Base-by-base conservation (phyloP, 495 filamentous ascomycete species). In the Bathelium albidoporum region DNA sequence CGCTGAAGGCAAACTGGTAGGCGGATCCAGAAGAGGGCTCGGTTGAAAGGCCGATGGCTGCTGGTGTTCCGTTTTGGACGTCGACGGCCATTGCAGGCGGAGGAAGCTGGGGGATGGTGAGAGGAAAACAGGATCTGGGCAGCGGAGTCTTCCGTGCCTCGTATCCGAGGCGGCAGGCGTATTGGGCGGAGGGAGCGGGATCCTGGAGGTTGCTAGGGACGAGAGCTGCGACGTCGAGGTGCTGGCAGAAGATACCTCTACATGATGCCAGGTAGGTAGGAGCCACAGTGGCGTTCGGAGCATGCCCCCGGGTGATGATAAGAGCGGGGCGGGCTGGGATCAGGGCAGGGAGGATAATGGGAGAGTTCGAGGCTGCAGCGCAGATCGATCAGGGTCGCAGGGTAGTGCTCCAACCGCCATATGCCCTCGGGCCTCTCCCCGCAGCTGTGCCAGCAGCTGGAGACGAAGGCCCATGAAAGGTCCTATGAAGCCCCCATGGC, bases 1-100 rank as follows among this genome's bases (percentile, higher is more conserved):
- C 71, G 61, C 63, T 68, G 66, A 76, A 76, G 66, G 44, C 67
- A 66, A 76, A 76, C 43, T 59, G 60, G 68, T 66, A 73, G 12
- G 55, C 45, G 63, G 45, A 31, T 59, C 61, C 32, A 63, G 58
- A 26, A 45, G 68, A 55, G 59, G 71, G 69, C 12, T 64, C 49
- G 5, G 5, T 29, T 12, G 49, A 24, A 9, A 55, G 24, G 20
- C 49, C 49, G 49, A 28, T 26, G 10, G n/a, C 20, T 26, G 49
- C 49, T 29, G 49, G 7, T 26, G 49, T 24, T 29, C 49, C 49
- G 29, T 55, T 26, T 24, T 55, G 49, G 29, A 55, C 22, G 5
- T 55, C 49, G 1, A 55, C 49, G 22, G 49, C 49, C 49, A 55
- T 55, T 26, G 49, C 22, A 55, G 29, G 49, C 16, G 49, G 44